Conservation (phyloP, 2,329 filamentous ascomycete genomes). For the Peltaster fructicola region DNA sequence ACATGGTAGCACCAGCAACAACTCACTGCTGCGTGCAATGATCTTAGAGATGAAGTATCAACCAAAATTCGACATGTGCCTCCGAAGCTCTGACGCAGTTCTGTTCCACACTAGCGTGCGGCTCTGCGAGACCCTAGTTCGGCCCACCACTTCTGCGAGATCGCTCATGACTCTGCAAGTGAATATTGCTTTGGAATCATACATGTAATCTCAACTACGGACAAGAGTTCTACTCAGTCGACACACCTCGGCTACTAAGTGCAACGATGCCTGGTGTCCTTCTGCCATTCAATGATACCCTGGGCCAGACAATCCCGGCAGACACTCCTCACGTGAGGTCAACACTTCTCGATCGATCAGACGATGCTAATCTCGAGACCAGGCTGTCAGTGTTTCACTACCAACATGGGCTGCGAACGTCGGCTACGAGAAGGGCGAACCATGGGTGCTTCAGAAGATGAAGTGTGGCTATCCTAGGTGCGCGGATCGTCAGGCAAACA, state of each 20-base stretch:
- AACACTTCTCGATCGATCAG: slow-evolving; percentile 1
- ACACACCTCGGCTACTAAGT: no score
- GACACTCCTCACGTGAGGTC: slow-evolving; percentile 59
- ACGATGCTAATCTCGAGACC: slow-evolving; percentile 4
- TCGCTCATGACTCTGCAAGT: slow-evolving; percentile 1
- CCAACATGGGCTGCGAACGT: slow-evolving; percentile 86
- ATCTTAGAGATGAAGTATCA: no score
- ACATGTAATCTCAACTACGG: no score
- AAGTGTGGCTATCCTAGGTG: slow-evolving; percentile 78
- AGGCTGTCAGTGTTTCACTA: slow-evolving; percentile 92
- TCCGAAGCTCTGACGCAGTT: no score
- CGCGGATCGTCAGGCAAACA: slow-evolving; percentile 4
- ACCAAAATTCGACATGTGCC: no score
- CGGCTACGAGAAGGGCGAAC: slow-evolving; percentile 81
- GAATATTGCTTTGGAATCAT: neutral
- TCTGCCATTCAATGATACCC: slow-evolving; percentile 18
- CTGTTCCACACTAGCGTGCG: no score
- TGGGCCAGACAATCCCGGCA: slow-evolving; percentile 55
- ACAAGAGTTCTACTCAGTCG: no score
- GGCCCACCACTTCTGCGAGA: no score
- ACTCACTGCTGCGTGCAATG: no score
- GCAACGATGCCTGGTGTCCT: slow-evolving; percentile 8
- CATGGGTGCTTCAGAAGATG: slow-evolving; percentile 75
- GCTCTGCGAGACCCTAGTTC: no score
- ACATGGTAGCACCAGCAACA: no score